Conservation (phyloP, 1,284 basidiomycete genomes). For the Mycosarcoma maydis region DNA sequence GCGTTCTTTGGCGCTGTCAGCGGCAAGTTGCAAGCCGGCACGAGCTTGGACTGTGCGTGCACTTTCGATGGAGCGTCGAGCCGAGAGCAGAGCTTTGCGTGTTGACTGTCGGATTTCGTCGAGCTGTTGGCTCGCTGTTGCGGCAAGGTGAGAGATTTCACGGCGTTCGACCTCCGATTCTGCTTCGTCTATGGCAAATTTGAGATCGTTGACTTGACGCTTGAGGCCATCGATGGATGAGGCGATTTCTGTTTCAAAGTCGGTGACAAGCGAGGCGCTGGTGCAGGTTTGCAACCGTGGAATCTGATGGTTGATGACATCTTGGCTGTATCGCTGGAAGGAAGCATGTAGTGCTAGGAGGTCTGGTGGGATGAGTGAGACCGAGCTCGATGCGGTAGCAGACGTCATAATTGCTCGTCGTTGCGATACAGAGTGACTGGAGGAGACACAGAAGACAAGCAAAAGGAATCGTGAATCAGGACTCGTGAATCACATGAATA, state of each 20-base stretch:
- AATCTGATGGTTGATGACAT: conserved; percentile 47
- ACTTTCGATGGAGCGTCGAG: conserved; percentile 27
- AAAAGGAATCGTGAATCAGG: background rate
- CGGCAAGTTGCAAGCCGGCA: conserved; percentile 32
- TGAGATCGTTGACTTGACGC: conserved; percentile 42
- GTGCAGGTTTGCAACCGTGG: conserved; percentile 37
- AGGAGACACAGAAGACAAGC: background rate
- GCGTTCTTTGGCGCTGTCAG: conserved; percentile 42
- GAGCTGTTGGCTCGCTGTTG: conserved; percentile 19
- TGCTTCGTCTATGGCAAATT: conserved; percentile 50
- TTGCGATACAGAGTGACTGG: background rate
- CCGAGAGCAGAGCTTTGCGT: conserved; percentile 31
- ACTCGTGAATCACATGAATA: too few relatives aligned
- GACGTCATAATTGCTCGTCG: conserved; percentile 12
- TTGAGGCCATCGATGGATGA: conserved; percentile 46
- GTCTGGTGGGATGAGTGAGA: conserved; percentile 25
- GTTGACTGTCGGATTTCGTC: conserved; percentile 29
- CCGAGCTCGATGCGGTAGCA: conserved; percentile 11
- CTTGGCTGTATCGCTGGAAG: conserved; percentile 36
- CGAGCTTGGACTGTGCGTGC: conserved; percentile 26
- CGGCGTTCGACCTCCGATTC: conserved; percentile 32
- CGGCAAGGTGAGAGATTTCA: conserved; percentile 12
- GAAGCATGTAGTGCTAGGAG: conserved; percentile 30
- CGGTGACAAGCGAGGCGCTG: conserved; percentile 24
- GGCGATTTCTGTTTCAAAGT: conserved; percentile 47